Conservation (phyloP, 352 stramenopile genomes). For the Discostella stelligera region DNA sequence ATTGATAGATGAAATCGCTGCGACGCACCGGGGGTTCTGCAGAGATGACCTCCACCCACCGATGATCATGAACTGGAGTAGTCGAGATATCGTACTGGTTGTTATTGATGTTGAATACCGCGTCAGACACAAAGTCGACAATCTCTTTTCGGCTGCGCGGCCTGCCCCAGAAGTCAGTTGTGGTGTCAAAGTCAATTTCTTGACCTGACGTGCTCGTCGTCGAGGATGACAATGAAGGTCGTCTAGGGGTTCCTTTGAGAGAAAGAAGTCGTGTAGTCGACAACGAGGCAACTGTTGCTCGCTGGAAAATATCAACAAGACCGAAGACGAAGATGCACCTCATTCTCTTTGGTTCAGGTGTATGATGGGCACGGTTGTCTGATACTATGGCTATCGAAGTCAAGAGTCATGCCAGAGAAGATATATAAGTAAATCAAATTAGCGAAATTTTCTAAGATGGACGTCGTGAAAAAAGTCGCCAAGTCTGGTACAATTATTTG, state of each 20-base stretch:
- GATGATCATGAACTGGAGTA: neutral
- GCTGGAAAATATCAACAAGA: neutral
- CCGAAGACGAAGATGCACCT: neutral
- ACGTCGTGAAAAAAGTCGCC: no score
- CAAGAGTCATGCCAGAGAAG: no score
- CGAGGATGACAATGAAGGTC: neutral
- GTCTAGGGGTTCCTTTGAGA: neutral
- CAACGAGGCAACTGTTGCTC: neutral
- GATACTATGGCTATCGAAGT: no score
- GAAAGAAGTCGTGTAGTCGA: neutral
- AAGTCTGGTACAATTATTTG: no score
- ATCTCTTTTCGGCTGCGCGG: slow-evolving; percentile 26
- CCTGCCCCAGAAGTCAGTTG: slow-evolving; percentile 21
- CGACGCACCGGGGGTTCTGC: slow-evolving; percentile 26
- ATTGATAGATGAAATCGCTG: neutral
- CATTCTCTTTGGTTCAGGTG: no score
- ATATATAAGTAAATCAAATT: no score
- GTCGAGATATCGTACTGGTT: neutral
- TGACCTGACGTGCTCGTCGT: neutral
- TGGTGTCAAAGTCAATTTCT: neutral
- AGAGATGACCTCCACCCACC: slow-evolving; percentile 35
- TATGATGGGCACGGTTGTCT: no score
- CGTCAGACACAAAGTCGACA: slow-evolving; percentile 25
- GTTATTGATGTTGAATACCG: slow-evolving; percentile 13
- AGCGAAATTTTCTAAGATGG: no score